Evolutionary conservation across 1,284 basidiomycete species (phyloP), one percentile per base, ranked within the genome.

Genomic region (Clitocybe nebularis): DNA sequence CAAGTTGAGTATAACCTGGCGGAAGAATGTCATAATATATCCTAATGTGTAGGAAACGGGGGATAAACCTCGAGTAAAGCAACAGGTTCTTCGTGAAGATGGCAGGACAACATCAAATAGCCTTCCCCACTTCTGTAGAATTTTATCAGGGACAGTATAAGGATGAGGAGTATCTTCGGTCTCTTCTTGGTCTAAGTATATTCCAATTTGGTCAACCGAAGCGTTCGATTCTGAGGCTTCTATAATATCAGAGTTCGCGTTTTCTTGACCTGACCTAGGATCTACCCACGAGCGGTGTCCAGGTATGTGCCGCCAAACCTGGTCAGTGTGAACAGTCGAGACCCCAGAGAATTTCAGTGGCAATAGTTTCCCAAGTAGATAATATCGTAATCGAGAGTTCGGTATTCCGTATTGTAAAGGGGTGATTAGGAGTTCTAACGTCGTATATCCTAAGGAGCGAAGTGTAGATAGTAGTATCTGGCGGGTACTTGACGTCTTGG

Each of bases 331-430:
- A 14, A 36, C 48, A 10, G 9, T 21, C 20, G 45, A 41, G 29
- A 54, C 50, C 32, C 46, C 53, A 51, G 29, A 41, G 45, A 71
- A 74, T 11, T 37, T n/a, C 6, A 72, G 51, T 2, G 77, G 69
- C 3, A 50, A 49, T 13, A 59, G 56, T 51, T 77, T 82, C 5
- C 84, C 85, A 0, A 89, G 74, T n/a, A 86, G 66, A 51, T 89
- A 89, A 55, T 89, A 89, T 22, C 87, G 72, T 42, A 86, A 62
- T 13, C 85, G 77, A 10, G 87, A 89, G 55, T 89, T 89, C 4
- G 87, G 86, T 17, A 88, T 78, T 14, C 80, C 78, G 48, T 84
- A 85, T 56, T 89, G 86, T 3, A 87, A 61, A 1, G 86, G 87
- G 20, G 79, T 87, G 32, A 89, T 61, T 10, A 84, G 65, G 17